Conservation (phyloP, 2,329 filamentous ascomycete species). For the Dactylonectria macrodidyma region DNA sequence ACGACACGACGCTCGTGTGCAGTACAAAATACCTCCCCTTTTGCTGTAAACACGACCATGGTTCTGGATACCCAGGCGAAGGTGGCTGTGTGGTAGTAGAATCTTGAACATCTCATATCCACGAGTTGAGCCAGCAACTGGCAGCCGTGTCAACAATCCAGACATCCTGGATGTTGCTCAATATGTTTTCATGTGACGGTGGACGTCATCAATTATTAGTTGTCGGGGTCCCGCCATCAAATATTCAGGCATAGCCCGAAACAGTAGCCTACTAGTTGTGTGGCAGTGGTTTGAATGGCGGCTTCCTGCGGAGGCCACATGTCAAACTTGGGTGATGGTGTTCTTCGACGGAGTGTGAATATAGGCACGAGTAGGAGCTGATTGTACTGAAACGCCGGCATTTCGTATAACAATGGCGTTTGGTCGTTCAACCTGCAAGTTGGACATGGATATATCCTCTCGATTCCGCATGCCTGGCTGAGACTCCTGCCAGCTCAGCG, state of each 20-base stretch:
- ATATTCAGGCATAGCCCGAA: background rate
- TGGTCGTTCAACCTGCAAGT: background rate
- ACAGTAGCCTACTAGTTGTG: background rate
- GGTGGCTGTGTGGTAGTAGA: no score
- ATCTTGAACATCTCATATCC: background rate
- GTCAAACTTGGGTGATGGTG: background rate
- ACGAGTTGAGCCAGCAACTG: background rate
- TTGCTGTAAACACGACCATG: background rate
- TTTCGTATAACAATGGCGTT: background rate
- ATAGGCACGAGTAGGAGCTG: background rate
- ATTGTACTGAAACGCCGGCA: background rate
- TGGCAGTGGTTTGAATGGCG: background rate
- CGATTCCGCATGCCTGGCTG: background rate
- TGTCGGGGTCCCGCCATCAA: background rate
- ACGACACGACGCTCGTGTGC: constrained; percentile 6
- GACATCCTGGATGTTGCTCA: background rate
- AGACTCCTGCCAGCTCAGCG: background rate
- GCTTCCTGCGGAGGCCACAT: background rate
- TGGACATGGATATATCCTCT: background rate
- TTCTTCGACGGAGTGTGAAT: background rate
- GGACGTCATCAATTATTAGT: background rate
- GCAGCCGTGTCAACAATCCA: background rate
- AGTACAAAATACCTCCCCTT: background rate
- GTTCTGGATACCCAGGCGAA: background rate
- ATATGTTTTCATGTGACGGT: background rate